Conservation (phyloP, 345 rosid genomes). For the Moricandia moricandioides region DNA sequence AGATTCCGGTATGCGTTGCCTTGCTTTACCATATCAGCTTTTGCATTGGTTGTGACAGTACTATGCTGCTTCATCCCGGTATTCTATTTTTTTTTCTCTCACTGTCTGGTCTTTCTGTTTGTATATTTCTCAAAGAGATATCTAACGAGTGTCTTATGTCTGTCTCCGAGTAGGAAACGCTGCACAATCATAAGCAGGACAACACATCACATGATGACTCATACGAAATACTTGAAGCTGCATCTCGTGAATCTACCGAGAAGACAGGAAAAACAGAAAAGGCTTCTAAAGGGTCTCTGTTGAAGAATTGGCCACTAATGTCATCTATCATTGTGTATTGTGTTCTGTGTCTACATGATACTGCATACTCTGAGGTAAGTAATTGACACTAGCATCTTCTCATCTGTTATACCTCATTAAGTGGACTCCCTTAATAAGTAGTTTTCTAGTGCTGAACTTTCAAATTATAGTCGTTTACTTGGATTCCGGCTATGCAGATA, state of each 20-base stretch:
- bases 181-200: slow-evolving; percentile 51
- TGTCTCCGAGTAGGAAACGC: slow-evolving; percentile 51
- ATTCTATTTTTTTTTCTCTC: too few species aligned
- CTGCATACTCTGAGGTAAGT: slow-evolving; percentile 74
- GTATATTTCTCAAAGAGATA: too few species aligned
- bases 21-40: too few species aligned
- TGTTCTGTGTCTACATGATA: slow-evolving; percentile 78
- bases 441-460: too few species aligned
- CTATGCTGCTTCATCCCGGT: too few species aligned
- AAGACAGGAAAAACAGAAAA: slow-evolving; percentile 9
- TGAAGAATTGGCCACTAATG: slow-evolving; percentile 91
- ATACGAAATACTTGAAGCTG: slow-evolving; percentile 54
- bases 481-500: slow-evolving; percentile 46
- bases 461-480: neutral
- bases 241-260: slow-evolving; percentile 26
- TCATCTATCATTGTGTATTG: slow-evolving; percentile 69
- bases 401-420: too few species aligned
- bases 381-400: too few species aligned
- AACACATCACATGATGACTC: slow-evolving; percentile 30
- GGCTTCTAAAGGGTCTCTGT: slow-evolving; percentile 36
- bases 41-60: too few species aligned
- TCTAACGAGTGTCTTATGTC: neutral
- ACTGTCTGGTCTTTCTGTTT: too few species aligned
- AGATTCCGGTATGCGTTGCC: too few species aligned
- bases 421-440: too few species aligned